These are phyloP conservation scores for Aphanocladium album DNA, from an alignment of 2,329 filamentous ascomycete species.

Conservation along the genomic window DNA sequence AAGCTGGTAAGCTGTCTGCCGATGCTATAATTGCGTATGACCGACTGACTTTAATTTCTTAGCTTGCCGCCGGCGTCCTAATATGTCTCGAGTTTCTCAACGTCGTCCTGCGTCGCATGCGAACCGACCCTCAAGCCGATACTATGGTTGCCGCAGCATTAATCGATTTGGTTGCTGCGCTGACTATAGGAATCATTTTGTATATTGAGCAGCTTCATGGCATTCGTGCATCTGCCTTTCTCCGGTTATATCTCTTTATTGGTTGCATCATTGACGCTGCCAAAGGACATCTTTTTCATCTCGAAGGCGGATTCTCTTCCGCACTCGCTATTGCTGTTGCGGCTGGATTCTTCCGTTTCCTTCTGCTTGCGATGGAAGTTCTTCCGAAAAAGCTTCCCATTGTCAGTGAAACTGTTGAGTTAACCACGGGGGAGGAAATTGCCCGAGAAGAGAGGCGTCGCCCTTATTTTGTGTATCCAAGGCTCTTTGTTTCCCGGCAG, in stretches of 20 bases:
- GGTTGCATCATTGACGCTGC: conserved; percentile 7
- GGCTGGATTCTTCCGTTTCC: background rate
- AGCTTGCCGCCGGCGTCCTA: background rate
- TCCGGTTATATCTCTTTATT: background rate
- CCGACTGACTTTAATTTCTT: background rate
- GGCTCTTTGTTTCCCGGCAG: background rate
- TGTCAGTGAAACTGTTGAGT: background rate
- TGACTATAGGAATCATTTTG: conserved; percentile 5
- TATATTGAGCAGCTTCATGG: conserved; percentile 6
- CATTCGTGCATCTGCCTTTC: background rate
- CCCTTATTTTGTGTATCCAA: background rate
- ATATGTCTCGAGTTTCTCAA: conserved; percentile 2
- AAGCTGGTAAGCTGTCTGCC: background rate
- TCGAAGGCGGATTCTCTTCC: background rate
- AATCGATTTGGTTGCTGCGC: conserved; percentile 2
- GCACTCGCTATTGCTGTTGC: background rate
- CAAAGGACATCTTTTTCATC: background rate
- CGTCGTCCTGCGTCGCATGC: conserved; percentile 5
- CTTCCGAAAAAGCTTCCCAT: background rate
- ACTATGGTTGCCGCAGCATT: conserved; percentile 9
- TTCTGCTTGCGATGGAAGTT: background rate
- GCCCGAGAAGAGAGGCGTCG: background rate
- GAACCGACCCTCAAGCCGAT: conserved; percentile 1
- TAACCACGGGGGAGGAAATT: background rate
- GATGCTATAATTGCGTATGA: too few species aligned